These are phyloP conservation scores for Aspergillus pseudoterreus DNA, from an alignment of 2,329 filamentous ascomycete genomes.

Conservation along the genomic window DNA sequence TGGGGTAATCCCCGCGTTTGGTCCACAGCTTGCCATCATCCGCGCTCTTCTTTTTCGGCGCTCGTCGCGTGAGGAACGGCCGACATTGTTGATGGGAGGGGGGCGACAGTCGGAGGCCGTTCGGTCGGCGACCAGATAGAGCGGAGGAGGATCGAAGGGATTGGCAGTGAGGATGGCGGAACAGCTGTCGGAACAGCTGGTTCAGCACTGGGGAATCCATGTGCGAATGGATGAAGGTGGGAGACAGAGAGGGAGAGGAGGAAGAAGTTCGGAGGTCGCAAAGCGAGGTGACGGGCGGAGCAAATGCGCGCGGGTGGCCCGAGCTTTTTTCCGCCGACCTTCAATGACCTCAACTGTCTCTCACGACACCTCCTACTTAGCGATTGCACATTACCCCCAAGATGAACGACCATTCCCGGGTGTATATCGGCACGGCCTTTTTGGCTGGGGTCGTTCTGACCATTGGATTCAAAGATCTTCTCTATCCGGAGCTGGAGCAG, in stretches of 20 bases:
- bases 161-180: slow-evolving; percentile 67
- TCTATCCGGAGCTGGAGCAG: slow-evolving; percentile 70
- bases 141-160: slow-evolving; percentile 43
- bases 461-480: slow-evolving; percentile 71
- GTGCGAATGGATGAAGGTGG: slow-evolving; percentile 8
- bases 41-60: slow-evolving; percentile 34
- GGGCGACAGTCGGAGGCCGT: slow-evolving; percentile 18
- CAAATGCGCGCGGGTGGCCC: slow-evolving; percentile 26
- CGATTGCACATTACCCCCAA: neutral
- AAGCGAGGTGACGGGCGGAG: slow-evolving; percentile 17
- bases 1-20: slow-evolving; percentile 71
- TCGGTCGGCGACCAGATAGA: slow-evolving; percentile 17
- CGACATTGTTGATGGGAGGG: slow-evolving; percentile 31
- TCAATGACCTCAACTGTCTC: slow-evolving; percentile 2
- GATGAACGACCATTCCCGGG: slow-evolving; percentile 31
- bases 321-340: slow-evolving; percentile 31
- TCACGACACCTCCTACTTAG: neutral
- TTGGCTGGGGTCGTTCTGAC: slow-evolving; percentile 72
- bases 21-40: slow-evolving; percentile 74
- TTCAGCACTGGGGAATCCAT: slow-evolving; percentile 82
- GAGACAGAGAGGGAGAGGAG: slow-evolving; percentile 3
- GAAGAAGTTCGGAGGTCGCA: slow-evolving; percentile 5
- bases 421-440: slow-evolving; percentile 69
- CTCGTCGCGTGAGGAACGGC: slow-evolving; percentile 31
- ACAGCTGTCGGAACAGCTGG: slow-evolving; percentile 80